A percentile compares a stretch with the other conserved stretches of the same genome.
These are phyloP conservation scores for Colletotrichum spinosum DNA, from an alignment of 2,329 filamentous ascomycete species.

Conservation along the genomic window DNA sequence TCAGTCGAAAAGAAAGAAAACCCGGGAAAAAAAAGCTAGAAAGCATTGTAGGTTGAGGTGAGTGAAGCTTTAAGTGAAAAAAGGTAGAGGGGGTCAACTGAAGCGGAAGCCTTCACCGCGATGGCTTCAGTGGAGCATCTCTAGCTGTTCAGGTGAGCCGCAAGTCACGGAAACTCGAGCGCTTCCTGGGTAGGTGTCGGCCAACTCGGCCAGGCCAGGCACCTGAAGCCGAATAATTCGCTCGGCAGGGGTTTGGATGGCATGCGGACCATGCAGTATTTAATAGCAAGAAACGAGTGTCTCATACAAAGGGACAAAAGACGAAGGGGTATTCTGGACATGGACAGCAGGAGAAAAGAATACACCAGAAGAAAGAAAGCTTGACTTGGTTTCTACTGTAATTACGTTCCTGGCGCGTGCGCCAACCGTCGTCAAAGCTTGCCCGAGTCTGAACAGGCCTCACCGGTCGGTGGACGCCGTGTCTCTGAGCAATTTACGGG, in stretches of 20 bases:
- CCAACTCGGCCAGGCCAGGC: neutral
- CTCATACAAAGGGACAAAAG: neutral
- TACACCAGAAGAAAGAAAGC: neutral
- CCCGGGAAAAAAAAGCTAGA: too few species aligned
- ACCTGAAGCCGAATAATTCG: neutral
- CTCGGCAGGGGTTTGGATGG: neutral
- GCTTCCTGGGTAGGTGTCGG: neutral
- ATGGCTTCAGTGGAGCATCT: too few species aligned
- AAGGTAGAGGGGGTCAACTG: too few species aligned
- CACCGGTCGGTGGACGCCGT: slow-evolving; percentile 17
- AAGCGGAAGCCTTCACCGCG: too few species aligned
- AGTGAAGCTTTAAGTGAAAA: too few species aligned
- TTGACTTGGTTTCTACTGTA: neutral
- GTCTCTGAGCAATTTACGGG: slow-evolving; percentile 19
- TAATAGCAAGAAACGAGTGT: neutral
- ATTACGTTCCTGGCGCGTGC: neutral
- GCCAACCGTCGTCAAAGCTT: neutral
- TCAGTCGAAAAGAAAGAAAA: too few species aligned
- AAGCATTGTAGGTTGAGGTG: too few species aligned
- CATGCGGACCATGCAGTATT: neutral
- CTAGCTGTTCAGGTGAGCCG: too few species aligned
- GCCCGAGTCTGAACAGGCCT: neutral
- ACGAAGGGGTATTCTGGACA: too few species aligned
- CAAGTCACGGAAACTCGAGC: neutral
- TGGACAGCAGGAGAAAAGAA: neutral